Evolutionary conservation across 2,329 filamentous ascomycete species (phyloP), one percentile per base, ranked within the genome.

Genomic region (Botrytis pseudocinerea): DNA sequence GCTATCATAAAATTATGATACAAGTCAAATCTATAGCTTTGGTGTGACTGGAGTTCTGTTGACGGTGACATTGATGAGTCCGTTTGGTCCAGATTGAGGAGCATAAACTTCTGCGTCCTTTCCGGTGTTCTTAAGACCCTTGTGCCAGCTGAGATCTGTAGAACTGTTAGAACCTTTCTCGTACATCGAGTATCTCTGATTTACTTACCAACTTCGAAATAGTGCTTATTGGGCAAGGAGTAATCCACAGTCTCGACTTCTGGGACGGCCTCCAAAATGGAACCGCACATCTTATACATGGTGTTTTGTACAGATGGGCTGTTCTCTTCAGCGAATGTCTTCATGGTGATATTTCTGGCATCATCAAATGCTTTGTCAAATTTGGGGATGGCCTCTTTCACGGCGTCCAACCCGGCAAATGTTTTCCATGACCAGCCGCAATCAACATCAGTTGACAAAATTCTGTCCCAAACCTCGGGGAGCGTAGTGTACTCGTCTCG

Each of bases 221-320:
- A 98, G 84, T 99, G 96, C 86, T 98, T 98, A 87, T 99, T 99
- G 18, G 96, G 96, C 80, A 99, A 87, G 14, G 91, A 87, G 82
- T 98, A 98, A 78, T 92, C 89, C 60, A 96, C 93, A 35, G 87
- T 86, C 62, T 91, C 88, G 35, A 94, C 88, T 76, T 91, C 86
- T 22, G 94, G 92, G 38, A 91, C 92, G 35, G 87, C 89, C 14
- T 88, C 91, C 70, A 99, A 86, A 77, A 99, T 97, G 82, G 91
- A 86, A 82, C 95, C 92, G 79, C 89, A 91, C 95, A 99, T 99
- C 86, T 98, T 97, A 86, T 98, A 99, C 96, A 99, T 98, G 75
- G 95, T 98, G 79, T 91, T 91, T 85, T 99, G 96, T 38, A 99
- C 96, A 79, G 93, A 97, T 64, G 96, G 93, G 79, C 93, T 97